Evolutionary conservation across 1,284 basidiomycete genomes (phyloP).

Genomic region (Pascua guehoae): DNA sequence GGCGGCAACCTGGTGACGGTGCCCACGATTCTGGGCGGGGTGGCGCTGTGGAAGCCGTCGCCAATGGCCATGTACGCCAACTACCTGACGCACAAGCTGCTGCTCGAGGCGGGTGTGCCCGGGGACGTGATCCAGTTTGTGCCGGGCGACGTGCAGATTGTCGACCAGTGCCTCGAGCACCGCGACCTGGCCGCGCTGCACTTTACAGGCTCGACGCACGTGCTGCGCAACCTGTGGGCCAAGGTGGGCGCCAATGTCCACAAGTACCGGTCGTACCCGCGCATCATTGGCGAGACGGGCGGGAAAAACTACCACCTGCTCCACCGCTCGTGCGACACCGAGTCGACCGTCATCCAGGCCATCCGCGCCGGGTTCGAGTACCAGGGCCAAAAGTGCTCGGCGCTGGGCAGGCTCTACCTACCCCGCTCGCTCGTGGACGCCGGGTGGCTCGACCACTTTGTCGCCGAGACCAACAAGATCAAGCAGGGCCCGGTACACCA

Average conservation of each 20-base stretch:
- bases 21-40: constrained; percentile 83
- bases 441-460: constrained; percentile 74
- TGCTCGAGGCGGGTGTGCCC: constrained; percentile 81
- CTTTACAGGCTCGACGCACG: constrained; percentile 84
- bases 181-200: constrained; percentile 75
- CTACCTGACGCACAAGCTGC: constrained; percentile 78
- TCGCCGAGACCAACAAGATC: constrained; percentile 70
- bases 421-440: constrained; percentile 71
- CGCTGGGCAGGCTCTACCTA: constrained; percentile 83
- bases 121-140: constrained; percentile 88
- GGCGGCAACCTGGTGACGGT: constrained; percentile 50
- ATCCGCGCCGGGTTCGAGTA: constrained; percentile 85
- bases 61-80: constrained; percentile 85
- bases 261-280: constrained; percentile 69
- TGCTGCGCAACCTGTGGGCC: constrained; percentile 88
- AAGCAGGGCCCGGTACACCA: constrained; percentile 72
- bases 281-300: constrained; percentile 61
- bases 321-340: constrained; percentile 72
- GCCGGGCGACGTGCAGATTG: constrained; percentile 72
- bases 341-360: constrained; percentile 74
- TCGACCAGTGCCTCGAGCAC: constrained; percentile 63
- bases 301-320: constrained; percentile 92
- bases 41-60: constrained; percentile 88
- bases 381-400: constrained; percentile 70
- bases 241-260: constrained; percentile 78